Base-by-base conservation (phyloP, 768 basidiomycete species). In the Leccinum pellstonianum region DNA sequence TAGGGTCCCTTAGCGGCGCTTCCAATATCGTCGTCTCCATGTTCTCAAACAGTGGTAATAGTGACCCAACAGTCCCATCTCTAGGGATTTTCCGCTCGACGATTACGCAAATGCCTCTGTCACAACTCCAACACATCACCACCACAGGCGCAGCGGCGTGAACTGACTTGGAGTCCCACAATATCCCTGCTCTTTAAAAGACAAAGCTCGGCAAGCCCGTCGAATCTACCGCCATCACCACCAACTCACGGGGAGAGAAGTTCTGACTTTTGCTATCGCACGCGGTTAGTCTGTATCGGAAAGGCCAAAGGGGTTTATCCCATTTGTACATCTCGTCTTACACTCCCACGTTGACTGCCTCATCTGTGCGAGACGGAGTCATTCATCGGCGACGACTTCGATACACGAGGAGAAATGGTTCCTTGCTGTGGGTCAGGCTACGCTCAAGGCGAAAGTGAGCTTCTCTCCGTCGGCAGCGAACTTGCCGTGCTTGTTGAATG, bases 11-110 rank as follows among this genome's bases (percentile, higher is more conserved):
- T 4, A 79, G 79, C 8, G 82, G 84, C 15, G 72, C 83, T 2
- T 77, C 82, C 53, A 96, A 97, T 66, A 82, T 99, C 55, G 83
- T 90, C 35, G 80, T 79, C 3, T 91, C 91, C 49, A 81, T 89
- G 74, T 74, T 97, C 21, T 80, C 87, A 58, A 92, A 90, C 61
- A 85, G 86, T 46, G 86, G 84, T 31, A 72, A 21, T 19, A 49
- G 70, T 55, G 80, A 84, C 15, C 88, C 90, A 11, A 62, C 70
- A n/a, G 77, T 96, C 31, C 77, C 80, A 12, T 86, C 90, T 3
- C 79, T 93, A 7, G 79, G 80, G 17, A 76, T 25, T 25, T 85
- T 51, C 80, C 81, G 62, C 80, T 93, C 14, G 81, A 77, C 53
- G 74, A 69, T 31, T 69, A 75, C 17, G 69, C 70, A 9, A 72